Evolutionary conservation across 140 eudicot genomes (phyloP).

Genomic region (Bidens hawaiensis): DNA sequence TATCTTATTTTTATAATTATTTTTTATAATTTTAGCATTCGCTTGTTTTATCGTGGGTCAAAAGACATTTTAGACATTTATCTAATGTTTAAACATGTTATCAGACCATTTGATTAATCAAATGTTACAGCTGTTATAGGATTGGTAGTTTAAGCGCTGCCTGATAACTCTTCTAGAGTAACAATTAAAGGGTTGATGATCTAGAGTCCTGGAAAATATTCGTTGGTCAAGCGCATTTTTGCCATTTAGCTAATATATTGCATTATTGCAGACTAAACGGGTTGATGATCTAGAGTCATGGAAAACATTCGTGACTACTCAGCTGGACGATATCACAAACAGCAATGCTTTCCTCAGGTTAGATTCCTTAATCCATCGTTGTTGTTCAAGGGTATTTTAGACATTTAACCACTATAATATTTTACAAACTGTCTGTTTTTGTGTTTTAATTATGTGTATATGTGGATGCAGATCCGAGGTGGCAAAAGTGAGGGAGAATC

Average conservation of each 20-base stretch:
- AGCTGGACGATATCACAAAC: conserved; percentile 55
- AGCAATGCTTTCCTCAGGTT: conserved; percentile 79
- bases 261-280: conserved; percentile 64
- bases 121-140: conserved; percentile 5
- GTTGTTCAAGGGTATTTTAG: not conserved
- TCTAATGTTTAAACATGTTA: not conserved
- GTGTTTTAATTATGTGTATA: not conserved
- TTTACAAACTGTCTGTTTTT: not conserved
- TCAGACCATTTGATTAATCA: not conserved
- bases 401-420: not conserved
- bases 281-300: conserved; percentile 73
- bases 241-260: conserved; percentile 4
- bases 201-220: no score
- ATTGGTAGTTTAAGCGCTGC: not conserved
- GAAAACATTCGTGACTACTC: conserved; percentile 66
- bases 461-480: conserved; percentile 66
- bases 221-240: no score
- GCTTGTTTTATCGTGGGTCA: no score
- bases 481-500: conserved; percentile 59
- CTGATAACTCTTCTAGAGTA: not conserved
- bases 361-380: not conserved
- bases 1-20: no score
- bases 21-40: no score
- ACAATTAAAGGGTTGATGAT: no score
- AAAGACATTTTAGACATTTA: no score